A percentile compares a stretch with the other conserved stretches of the same genome.
Evolutionary conservation across 2,329 filamentous ascomycete genomes (phyloP).

Genomic region (Bipolaris sorokiniana): DNA sequence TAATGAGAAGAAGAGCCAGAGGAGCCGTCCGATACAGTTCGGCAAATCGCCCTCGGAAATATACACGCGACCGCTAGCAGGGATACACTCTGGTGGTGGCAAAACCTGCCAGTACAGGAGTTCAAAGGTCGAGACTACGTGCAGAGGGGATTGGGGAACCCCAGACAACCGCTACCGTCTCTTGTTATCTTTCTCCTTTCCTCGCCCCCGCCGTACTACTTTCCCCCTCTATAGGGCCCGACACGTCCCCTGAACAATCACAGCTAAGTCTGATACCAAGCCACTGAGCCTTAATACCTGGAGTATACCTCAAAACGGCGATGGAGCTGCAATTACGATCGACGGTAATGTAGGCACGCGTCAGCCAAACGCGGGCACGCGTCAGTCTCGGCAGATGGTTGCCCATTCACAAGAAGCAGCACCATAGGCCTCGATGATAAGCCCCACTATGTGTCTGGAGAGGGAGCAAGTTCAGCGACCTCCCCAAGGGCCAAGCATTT

Average conservation of each 20-base stretch:
- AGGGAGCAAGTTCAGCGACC: constrained; percentile 6
- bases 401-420: constrained; percentile 27
- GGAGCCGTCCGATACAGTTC: background rate
- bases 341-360: constrained; percentile 22
- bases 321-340: background rate
- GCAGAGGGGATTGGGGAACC: background rate
- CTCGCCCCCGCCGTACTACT: background rate
- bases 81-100: background rate
- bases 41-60: too few relatives aligned
- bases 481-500: constrained; percentile 27
- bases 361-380: constrained; percentile 27
- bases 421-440: constrained; percentile 13
- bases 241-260: background rate
- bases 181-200: background rate
- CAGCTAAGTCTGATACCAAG: background rate
- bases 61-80: background rate
- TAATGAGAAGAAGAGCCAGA: background rate
- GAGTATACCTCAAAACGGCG: background rate
- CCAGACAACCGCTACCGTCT: background rate
- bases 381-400: constrained; percentile 25
- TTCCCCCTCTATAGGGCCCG: background rate
- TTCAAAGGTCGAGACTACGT: background rate
- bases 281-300: background rate
- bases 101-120: background rate
- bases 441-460: constrained; percentile 14